Evolutionary conservation across 2,329 filamentous ascomycete genomes (phyloP).

Genomic region (Aspergillus sp.): DNA sequence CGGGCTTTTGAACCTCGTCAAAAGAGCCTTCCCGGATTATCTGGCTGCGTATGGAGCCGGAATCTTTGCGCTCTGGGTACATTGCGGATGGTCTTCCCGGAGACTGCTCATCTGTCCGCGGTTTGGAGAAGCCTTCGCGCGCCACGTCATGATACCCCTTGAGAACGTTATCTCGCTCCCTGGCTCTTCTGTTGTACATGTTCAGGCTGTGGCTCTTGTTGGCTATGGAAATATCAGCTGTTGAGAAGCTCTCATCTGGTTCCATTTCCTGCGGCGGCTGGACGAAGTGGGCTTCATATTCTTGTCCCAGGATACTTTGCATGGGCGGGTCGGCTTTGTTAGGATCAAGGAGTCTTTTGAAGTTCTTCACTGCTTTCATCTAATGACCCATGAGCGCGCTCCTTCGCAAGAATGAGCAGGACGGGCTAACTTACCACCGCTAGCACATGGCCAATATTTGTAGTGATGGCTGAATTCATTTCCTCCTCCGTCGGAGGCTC

Average conservation of each 20-base stretch:
- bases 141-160: constrained; percentile 50
- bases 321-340: constrained; percentile 51
- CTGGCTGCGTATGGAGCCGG: constrained; percentile 22
- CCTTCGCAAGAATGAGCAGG: neutral
- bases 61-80: constrained; percentile 23
- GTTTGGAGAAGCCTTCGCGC: constrained; percentile 5
- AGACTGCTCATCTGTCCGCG: neutral
- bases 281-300: constrained; percentile 52
- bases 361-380: constrained; percentile 88
- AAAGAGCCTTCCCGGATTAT: constrained; percentile 13
- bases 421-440: constrained; percentile 60
- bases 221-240: constrained; percentile 15
- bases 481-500: constrained; percentile 87
- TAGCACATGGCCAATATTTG: constrained; percentile 80
- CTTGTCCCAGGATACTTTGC: constrained; percentile 59
- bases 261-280: constrained; percentile 56
- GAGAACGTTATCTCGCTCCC: constrained; percentile 50
- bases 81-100: constrained; percentile 8
- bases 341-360: constrained; percentile 70
- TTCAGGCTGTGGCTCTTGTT: constrained; percentile 36
- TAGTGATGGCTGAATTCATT: constrained; percentile 84
- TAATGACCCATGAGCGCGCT: constrained; percentile 30
- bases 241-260: constrained; percentile 29
- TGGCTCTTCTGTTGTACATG: constrained; percentile 48
- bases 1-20: constrained; percentile 15